Percentiles rank a stretch among this genome's conserved stretches.
Conservation (phyloP, 352 stramenopile genomes). For the Blastocystis sp. region DNA sequence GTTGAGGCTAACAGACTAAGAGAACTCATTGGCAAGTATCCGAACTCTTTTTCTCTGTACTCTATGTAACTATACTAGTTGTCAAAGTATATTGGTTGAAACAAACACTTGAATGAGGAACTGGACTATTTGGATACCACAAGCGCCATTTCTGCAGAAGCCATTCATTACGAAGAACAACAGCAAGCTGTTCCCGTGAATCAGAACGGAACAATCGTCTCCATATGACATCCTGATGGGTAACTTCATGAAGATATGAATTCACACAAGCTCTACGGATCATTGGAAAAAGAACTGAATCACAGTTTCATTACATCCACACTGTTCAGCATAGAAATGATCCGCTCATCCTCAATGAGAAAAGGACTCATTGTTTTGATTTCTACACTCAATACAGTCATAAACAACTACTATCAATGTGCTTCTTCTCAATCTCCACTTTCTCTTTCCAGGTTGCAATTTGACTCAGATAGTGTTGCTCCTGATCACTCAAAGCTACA, state of each 20-base stretch:
- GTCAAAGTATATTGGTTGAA: not conserved
- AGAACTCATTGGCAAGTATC: too few relatives aligned
- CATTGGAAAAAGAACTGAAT: not conserved
- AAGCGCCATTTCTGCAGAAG: not conserved
- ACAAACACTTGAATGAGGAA: conserved; percentile 17
- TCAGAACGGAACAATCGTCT: not conserved
- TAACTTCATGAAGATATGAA: not conserved
- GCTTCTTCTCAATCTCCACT: not conserved
- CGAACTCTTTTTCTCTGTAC: not conserved
- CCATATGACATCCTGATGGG: conserved; percentile 28
- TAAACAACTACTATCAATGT: not conserved
- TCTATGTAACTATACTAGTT: not conserved
- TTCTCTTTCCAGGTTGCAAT: not conserved
- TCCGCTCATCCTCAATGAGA: conserved; percentile 15
- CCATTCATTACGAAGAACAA: conserved; percentile 9
- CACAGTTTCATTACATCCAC: not conserved
- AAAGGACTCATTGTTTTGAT: not conserved
- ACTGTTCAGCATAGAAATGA: conserved; percentile 26
- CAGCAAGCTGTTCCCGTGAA: not conserved
- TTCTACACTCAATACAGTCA: not conserved
- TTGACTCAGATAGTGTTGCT: not conserved
- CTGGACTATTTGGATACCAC: not conserved
- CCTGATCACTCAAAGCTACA: too few relatives aligned
- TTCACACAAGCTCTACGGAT: conserved; percentile 13
- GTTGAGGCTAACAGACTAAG: too few relatives aligned